Percentiles rank a stretch among this genome's conserved stretches.
phyloP scores from a whole-genome alignment of 202 grass and related monocot genomes.

The Eragrostis tef region DNA sequence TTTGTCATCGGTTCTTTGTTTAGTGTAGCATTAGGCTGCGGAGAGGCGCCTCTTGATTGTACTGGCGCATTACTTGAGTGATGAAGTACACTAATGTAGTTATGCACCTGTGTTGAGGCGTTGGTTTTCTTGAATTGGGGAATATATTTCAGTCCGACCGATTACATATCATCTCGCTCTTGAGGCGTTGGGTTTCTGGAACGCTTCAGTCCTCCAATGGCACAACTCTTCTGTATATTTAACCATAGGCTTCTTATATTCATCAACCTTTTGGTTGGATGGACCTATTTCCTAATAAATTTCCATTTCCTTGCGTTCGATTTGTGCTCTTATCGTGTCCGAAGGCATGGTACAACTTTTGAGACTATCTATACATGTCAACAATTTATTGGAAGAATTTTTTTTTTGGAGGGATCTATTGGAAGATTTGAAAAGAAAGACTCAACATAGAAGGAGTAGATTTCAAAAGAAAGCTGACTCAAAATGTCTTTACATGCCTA shows the following conservation, averaged over 20 bases:
- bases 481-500: too few relatives aligned
- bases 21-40: not conserved
- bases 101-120: not conserved
- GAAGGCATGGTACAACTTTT: too few relatives aligned
- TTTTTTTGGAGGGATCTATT: too few relatives aligned
- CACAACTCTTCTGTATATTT: too few relatives aligned
- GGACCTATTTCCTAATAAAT: not conserved
- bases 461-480: too few relatives aligned
- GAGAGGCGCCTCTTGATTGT: not conserved
- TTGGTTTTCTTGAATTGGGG: not conserved
- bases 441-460: too few relatives aligned
- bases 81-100: conserved; percentile 31
- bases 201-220: not conserved
- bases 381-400: too few relatives aligned
- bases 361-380: too few relatives aligned
- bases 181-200: not conserved
- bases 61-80: conserved; percentile 14
- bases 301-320: not conserved
- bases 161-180: not conserved
- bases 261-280: too few relatives aligned
- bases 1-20: conserved; percentile 39
- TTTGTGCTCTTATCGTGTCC: not conserved
- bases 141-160: not conserved
- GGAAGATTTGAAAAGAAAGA: too few relatives aligned
- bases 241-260: too few relatives aligned